Conservation (phyloP, 345 rosid species). For the Salix suchowensis region DNA sequence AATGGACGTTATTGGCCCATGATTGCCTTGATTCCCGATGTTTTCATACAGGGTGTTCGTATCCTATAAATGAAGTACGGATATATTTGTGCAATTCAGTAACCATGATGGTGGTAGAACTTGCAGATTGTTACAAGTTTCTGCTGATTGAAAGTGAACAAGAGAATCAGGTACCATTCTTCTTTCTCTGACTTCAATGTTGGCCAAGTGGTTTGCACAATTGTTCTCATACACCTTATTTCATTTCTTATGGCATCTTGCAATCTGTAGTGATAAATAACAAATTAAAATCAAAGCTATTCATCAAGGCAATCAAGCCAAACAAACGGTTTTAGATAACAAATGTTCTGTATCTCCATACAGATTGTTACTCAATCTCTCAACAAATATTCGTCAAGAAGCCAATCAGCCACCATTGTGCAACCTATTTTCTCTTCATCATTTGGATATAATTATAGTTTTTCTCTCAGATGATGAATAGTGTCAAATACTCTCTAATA, state of each 20-base stretch:
- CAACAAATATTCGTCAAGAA: background rate
- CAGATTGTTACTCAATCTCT: background rate
- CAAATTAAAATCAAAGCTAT: background rate
- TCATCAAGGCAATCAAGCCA: background rate
- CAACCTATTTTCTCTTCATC: background rate
- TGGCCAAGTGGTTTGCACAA: no score
- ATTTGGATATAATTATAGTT: background rate
- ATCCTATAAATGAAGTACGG: background rate
- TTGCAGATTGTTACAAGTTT: background rate
- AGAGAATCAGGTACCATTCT: background rate
- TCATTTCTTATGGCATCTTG: background rate
- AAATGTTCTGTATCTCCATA: background rate
- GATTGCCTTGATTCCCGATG: constrained; percentile 17
- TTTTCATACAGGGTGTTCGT: background rate
- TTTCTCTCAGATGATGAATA: background rate
- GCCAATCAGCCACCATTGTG: background rate
- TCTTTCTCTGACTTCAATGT: background rate
- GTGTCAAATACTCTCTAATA: background rate
- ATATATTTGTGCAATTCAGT: background rate
- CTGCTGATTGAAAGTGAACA: background rate
- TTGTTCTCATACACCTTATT: background rate
- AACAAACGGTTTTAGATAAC: background rate
- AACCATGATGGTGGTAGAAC: background rate
- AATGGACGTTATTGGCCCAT: constrained; percentile 23
- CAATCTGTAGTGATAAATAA: background rate